These are phyloP conservation scores for Cenchrus fungigraminus DNA, from an alignment of 176 grass and related monocot genomes.

Conservation along the genomic window DNA sequence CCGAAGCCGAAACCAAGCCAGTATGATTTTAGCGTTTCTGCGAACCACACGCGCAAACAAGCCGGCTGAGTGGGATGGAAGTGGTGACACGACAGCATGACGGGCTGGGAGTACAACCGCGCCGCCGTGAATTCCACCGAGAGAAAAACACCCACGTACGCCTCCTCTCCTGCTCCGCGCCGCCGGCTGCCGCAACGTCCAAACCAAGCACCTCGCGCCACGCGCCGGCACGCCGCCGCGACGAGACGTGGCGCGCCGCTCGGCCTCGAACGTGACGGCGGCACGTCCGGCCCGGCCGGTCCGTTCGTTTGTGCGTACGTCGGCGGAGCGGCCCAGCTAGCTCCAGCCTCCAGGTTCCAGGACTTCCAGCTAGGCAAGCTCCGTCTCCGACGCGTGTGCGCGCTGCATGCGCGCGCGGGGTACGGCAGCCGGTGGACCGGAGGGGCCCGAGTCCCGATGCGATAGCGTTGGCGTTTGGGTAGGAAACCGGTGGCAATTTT, in stretches of 20 bases:
- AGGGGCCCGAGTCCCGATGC: slow-evolving; percentile 42
- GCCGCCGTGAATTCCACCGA: too few relatives aligned
- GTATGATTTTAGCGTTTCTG: too few relatives aligned
- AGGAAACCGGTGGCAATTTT: slow-evolving; percentile 35
- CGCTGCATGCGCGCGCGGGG: not conserved
- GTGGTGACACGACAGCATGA: too few relatives aligned
- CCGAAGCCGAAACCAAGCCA: too few relatives aligned
- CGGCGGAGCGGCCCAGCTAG: not conserved
- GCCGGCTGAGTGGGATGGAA: too few relatives aligned
- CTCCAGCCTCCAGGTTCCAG: not conserved
- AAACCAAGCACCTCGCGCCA: not conserved
- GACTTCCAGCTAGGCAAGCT: not conserved
- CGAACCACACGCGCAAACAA: too few relatives aligned
- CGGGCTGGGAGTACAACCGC: too few relatives aligned
- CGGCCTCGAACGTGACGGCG: not conserved
- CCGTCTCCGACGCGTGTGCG: slow-evolving; percentile 12
- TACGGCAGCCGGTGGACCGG: not conserved
- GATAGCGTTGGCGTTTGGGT: slow-evolving; percentile 13
- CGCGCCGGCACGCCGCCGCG: not conserved
- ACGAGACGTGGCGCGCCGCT: not conserved
- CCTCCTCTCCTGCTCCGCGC: not conserved
- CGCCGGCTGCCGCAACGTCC: not conserved
- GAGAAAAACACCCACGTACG: too few relatives aligned
- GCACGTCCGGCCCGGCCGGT: not conserved
- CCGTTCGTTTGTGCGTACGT: not conserved